Base-by-base conservation (phyloP, 371 early-diverging fungal genomes). In the Rhizopus stolonifer region DNA sequence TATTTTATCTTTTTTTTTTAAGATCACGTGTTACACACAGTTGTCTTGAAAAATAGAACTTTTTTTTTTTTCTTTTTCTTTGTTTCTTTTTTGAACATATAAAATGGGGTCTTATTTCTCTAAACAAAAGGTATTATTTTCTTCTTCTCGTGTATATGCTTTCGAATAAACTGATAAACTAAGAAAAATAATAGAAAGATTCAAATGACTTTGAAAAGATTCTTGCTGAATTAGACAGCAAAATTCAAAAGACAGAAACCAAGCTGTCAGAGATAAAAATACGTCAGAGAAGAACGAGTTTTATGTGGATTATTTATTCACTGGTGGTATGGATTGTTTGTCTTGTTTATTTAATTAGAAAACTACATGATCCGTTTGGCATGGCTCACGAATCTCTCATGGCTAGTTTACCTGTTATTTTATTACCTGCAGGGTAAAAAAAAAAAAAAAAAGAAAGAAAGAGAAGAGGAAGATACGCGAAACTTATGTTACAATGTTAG, bases 201-300 rank as follows among this genome's bases (percentile, higher is more conserved):
- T 67, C 75, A 5, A 68, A 65, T 36, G 88, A 91, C 65, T 94
- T 83, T 62, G 93, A 93, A 72, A 79, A 87, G 61, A 80, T 92
- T 23, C 79, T 94, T 8, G 84, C 87, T 3, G 83, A 82, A 38
- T 76, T 94, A 11, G 93, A 92, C 68, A 79, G 70, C 32, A 79
- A 86, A 22, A 89, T 94, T 47, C 74, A 81, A 57, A 82, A 75
- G 45, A 82, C 89, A 2, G 89, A 92, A 64, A 51, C 80, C 26
- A 74, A 79, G 47, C 67, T 87, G 29, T 74, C 80, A 24, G 81
- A 80, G 46, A 75, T 90, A 45, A 66, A 79, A 31, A 52, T 84
- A 14, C 81, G 89, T 1, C 81, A 87, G 50, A 74, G 80, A 14
- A 74, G 83, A 52, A 69, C 87, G 29, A 68, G 79, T 42, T 75